Conservation (phyloP, 768 basidiomycete genomes). For the Tylopilus cervinicoccineus region DNA sequence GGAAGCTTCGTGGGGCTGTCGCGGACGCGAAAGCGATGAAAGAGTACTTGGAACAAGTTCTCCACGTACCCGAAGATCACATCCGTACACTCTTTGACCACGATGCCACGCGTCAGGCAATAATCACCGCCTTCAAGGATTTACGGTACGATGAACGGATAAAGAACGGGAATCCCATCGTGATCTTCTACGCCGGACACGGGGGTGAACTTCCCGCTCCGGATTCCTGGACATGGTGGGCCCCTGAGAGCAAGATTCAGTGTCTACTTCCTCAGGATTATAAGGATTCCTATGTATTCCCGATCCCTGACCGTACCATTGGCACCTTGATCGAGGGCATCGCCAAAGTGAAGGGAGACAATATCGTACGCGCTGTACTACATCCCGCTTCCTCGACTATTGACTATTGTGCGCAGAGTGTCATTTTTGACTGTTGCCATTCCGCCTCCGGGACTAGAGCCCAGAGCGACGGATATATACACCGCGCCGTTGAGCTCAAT, state of each 20-base stretch:
- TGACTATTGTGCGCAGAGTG: constrained; percentile 28
- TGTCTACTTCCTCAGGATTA: constrained; percentile 33
- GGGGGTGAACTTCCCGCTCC: constrained; percentile 37
- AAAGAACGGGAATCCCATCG: constrained; percentile 30
- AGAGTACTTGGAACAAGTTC: constrained; percentile 27
- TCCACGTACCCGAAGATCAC: constrained; percentile 31
- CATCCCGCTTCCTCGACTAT: constrained; percentile 3
- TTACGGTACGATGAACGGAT: constrained; percentile 28
- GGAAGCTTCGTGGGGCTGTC: constrained; percentile 34
- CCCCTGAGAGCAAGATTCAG: constrained; percentile 2
- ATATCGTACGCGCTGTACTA: constrained; percentile 34
- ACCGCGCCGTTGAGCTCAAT: constrained; percentile 5
- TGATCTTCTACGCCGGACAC: constrained; percentile 46
- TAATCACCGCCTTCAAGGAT: constrained; percentile 24
- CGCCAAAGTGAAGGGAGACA: constrained; percentile 38
- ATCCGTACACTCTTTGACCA: constrained; percentile 36
- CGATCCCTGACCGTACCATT: constrained; percentile 44
- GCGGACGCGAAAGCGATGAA: constrained; percentile 39
- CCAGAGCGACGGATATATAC: neutral
- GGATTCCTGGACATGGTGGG: constrained; percentile 24
- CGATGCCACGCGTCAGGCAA: constrained; percentile 34
- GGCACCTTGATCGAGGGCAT: constrained; percentile 35
- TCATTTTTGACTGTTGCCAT: constrained; percentile 46
- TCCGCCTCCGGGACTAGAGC: constrained; percentile 38
- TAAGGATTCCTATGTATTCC: too few species aligned